Evolutionary conservation across 1,284 basidiomycete species (phyloP), one percentile per base, ranked within the genome.

Genomic region (Anthracocystis panici-leucophaei): DNA sequence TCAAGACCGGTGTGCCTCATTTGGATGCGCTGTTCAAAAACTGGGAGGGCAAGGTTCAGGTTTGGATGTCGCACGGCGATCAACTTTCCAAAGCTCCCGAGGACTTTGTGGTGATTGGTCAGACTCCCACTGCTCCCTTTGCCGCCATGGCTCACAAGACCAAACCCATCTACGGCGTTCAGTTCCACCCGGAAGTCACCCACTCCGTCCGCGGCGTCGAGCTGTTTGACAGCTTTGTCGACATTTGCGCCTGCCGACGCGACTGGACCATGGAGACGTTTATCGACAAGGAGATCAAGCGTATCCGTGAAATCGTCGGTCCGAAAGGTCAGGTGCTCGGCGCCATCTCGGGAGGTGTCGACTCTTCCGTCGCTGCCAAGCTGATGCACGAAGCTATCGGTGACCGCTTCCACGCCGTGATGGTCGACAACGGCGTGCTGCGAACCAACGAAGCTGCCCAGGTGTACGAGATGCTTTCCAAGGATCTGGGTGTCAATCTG

Each of bases 31-130:
- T 99, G 61, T 97, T 99, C 80, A 90, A 93, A 68, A 92, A 91
- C 16, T 88, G 98, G 23, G 92, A 93, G 12, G 89, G 91, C 27
- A 90, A 93, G 76, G 91, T 79, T 18, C 64, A 96, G 92, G 96
- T 98, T 41, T 99, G 97, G 97, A 99, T 99, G 97, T 97, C 95
- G 38, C 97, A 99, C 85, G 96, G 96, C 21, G 97, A 99, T 86
- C 94, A 97, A 82, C 89, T 99, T 52, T 92, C 91, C 38, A 89
- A 89, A 62, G 88, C 92, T 9, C 97, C 97, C 21, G 88, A 91
- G 0, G 88, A 92, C 80, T 99, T 98, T 87, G 90, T 93, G 82
- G 90, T 93, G 76, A 92, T 99, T 77, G 97, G 94, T 8, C 89
- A 89, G 62, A 99, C 97, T 1, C 87, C 89, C 31, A 92, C 92